A percentile compares a stretch with the other conserved stretches of the same genome.
Conservation (phyloP, 192 early-diverging fungal species). For the Kickxella alabastrina region DNA sequence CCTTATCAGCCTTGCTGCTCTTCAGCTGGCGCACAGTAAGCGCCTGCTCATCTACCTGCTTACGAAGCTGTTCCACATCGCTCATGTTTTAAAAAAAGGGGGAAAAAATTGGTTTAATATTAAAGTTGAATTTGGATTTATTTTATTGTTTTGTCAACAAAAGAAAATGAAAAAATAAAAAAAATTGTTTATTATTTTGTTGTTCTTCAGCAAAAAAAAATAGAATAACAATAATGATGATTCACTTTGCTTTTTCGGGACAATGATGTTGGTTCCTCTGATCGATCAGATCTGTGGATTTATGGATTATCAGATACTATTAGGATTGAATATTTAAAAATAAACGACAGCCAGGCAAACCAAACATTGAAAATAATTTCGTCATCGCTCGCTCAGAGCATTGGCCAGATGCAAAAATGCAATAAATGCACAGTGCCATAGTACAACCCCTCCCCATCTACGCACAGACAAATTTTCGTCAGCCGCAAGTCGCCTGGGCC, state of each 20-base stretch:
- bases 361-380: too few relatives aligned
- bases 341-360: too few relatives aligned
- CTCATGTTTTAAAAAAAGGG: slow-evolving; percentile 22
- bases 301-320: too few relatives aligned
- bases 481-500: too few relatives aligned
- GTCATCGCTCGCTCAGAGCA: too few relatives aligned
- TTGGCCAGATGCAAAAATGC: too few relatives aligned
- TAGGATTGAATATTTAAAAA: too few relatives aligned
- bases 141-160: neutral
- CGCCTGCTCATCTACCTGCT: slow-evolving; percentile 60
- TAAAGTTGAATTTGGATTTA: neutral
- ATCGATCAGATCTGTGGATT: too few relatives aligned
- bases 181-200: neutral
- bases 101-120: neutral
- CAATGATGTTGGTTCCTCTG: too few relatives aligned
- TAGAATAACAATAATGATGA: slow-evolving; percentile 1
- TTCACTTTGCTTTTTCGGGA: neutral
- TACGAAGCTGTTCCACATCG: slow-evolving; percentile 26
- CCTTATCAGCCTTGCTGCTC: slow-evolving; percentile 57
- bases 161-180: slow-evolving; percentile 8
- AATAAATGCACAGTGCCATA: too few relatives aligned
- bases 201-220: neutral
- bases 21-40: slow-evolving; percentile 61
- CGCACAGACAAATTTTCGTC: too few relatives aligned
- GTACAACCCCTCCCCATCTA: too few relatives aligned